Evolutionary conservation across 2,329 filamentous ascomycete genomes (phyloP).

Genomic region (Tolypocladium cylindrosporum): DNA sequence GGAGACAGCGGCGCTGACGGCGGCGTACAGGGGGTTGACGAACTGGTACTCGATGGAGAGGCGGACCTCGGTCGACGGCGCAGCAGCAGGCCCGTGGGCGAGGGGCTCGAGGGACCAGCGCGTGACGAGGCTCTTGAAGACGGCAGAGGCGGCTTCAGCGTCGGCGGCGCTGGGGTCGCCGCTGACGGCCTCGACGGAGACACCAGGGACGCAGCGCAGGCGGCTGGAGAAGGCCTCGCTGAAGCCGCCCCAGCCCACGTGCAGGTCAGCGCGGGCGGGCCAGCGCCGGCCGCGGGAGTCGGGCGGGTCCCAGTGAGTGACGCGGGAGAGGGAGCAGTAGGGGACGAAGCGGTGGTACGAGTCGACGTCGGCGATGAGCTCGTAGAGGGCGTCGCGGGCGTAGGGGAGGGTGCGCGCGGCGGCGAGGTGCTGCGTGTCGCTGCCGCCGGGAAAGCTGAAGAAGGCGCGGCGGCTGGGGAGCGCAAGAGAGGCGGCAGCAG

Average conservation of each 20-base stretch:
- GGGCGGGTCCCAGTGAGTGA: slow-evolving; percentile 62
- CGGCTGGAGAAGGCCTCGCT: slow-evolving; percentile 75
- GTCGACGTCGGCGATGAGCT: slow-evolving; percentile 78
- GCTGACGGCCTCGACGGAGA: slow-evolving; percentile 67
- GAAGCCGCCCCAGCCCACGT: slow-evolving; percentile 75
- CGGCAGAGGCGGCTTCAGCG: slow-evolving; percentile 26
- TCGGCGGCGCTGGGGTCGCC: slow-evolving; percentile 41
- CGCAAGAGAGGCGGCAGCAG: slow-evolving; percentile 7
- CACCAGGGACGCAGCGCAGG: slow-evolving; percentile 65
- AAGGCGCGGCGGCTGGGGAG: slow-evolving; percentile 7
- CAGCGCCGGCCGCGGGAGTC: slow-evolving; percentile 40
- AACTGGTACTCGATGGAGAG: slow-evolving; percentile 77
- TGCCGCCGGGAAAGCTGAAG: slow-evolving; percentile 7
- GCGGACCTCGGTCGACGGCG: slow-evolving; percentile 55
- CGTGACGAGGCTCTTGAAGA: slow-evolving; percentile 61
- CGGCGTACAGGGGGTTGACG: slow-evolving; percentile 76
- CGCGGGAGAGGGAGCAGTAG: slow-evolving; percentile 69
- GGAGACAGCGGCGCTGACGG: slow-evolving; percentile 71
- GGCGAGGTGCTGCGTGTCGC: slow-evolving; percentile 54
- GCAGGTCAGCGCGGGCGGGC: slow-evolving; percentile 69
- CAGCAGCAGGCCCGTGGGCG: slow-evolving; percentile 4
- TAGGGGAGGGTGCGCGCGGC: slow-evolving; percentile 73
- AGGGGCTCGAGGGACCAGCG: slow-evolving; percentile 54
- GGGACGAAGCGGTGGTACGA: slow-evolving; percentile 83
- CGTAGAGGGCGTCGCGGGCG: slow-evolving; percentile 60